Evolutionary conservation across 805 yeast species (phyloP), one percentile per base, ranked within the genome.

Genomic region (Hyphopichia homilentoma): DNA sequence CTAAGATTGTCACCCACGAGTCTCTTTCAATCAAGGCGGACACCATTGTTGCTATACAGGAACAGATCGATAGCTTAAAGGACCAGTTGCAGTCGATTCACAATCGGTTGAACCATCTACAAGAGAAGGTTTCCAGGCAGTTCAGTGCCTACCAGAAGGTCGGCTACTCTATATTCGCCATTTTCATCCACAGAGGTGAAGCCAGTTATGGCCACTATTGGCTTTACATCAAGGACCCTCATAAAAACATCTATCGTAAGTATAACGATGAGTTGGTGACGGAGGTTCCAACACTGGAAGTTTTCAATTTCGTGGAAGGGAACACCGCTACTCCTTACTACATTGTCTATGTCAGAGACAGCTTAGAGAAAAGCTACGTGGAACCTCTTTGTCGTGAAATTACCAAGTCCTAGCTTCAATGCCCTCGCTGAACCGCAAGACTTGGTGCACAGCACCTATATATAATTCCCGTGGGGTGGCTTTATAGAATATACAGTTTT

Each of bases 151-250:
- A 83, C 59, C 73, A 69, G 31, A 59, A 69, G 30, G 70, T 81
- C 18, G 95, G 89, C 0, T 93, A 90, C 57, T 71, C 84, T 0
- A 69, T 93, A 8, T 90, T 89, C 62, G 95, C 97, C 0, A 80
- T 90, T 5, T 93, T 93, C 52, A 87, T 93, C 29, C 98, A 93
- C 56, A 68, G 96, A 31, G 98, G 98, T 5, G 94, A 88, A 48
- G 97, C 96, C 1, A 80, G 87, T 32, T 90, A 85, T 51, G 98
- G 98, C 2, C 98, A 93, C 58, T 93, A 93, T 57, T 93, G 97
- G 97, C 76, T 90, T 12, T 93, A 90, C 53, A 89, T 93, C 40
- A 77, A 75, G 38, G 97, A 93, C 57, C 75, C 79, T 3, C 71
- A 71, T 40, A 68, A 70, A 13, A 71, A 75, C 18, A 61, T 84